Base-by-base conservation (phyloP, 345 rosid species). In the Eutrema yunnanense region DNA sequence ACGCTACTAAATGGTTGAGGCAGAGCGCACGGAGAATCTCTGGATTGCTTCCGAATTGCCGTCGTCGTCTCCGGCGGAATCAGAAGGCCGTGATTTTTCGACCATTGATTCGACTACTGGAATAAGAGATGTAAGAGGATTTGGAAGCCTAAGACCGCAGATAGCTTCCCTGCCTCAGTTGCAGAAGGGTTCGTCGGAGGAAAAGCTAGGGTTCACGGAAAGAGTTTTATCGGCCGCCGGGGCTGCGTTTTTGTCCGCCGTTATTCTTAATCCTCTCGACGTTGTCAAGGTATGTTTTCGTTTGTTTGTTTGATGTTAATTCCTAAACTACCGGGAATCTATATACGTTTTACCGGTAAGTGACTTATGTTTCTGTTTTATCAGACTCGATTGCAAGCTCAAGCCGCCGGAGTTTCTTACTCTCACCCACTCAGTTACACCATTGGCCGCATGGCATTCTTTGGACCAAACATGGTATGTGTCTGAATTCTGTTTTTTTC, bases 381-480 rank as follows among this genome's bases (percentile, higher is more conserved):
- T 56, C 78, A 96, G 99, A 96, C 98, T 40, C 88, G 97, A 76
- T 78, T 96, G 82, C 99, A 96, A 81, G 90, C 96, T 8, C 99
- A 96, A 85, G 99, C 99, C 54, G 99, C 99, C 1, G 99, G 99
- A 57, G 84, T 78, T 36, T 78, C 77, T 11, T 96, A 96, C 74
- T 90, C 99, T 1, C 99, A 95, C 81, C 99, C 99, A 1, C 73
- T 96, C 8, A 90, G 99, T 74, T 83, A 80, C 82, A 51, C 86
- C n/a, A 82, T 84, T 38, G 82, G 88, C 77, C 86, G 97, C 19
- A 96, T 96, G 99, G 82, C 92, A 2, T 86, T 79, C 73, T 96
- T 88, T 70, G 99, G 99, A 41, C 99, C 99, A 26, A 90, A 73
- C 82, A 92, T 81, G 96, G 99, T 95, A 77, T 41, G 73, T 29